These are phyloP conservation scores for Mortierella sp. DNA, from an alignment of 371 early-diverging fungal species.

Conservation along the genomic window DNA sequence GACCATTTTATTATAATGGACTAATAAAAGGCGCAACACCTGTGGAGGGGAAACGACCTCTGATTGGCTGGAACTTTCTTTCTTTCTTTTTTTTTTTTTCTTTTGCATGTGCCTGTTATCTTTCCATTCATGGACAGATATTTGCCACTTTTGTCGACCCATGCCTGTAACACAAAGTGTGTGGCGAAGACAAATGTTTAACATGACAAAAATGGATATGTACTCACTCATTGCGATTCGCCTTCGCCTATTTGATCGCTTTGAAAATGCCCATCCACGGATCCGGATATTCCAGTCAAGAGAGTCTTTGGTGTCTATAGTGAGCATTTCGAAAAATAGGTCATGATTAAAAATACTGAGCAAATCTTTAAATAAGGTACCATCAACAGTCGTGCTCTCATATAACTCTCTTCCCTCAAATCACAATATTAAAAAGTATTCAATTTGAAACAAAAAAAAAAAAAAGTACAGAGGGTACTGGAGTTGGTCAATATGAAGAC, in stretches of 20 bases:
- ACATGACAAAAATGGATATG: not conserved
- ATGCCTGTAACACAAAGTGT: not conserved
- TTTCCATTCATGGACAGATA: not conserved
- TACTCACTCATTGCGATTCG: conserved; percentile 54
- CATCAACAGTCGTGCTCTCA: not conserved
- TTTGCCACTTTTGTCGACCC: not conserved
- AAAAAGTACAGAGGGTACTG: not conserved
- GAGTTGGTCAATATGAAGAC: not conserved
- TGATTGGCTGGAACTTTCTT: not conserved
- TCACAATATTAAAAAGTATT: not conserved
- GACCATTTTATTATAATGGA: no score
- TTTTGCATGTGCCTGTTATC: not conserved
- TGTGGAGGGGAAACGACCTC: not conserved
- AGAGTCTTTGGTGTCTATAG: conserved; percentile 39
- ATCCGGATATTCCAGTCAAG: conserved; percentile 53
- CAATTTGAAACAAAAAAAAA: conserved; percentile 1
- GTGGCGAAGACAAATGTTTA: not conserved
- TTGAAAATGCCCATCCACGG: conserved; percentile 55
- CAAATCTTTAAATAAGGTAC: conserved; percentile 1
- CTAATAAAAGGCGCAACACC: not conserved
- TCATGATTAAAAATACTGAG: conserved; percentile 14
- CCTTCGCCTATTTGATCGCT: conserved; percentile 46
- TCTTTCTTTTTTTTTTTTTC: not conserved
- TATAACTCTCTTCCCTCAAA: no score
- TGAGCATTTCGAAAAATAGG: not conserved